A percentile compares a stretch with the other conserved stretches of the same genome.
These are phyloP conservation scores for Musa balbisiana DNA, from an alignment of 202 grass and related monocot species.

Conservation along the genomic window DNA sequence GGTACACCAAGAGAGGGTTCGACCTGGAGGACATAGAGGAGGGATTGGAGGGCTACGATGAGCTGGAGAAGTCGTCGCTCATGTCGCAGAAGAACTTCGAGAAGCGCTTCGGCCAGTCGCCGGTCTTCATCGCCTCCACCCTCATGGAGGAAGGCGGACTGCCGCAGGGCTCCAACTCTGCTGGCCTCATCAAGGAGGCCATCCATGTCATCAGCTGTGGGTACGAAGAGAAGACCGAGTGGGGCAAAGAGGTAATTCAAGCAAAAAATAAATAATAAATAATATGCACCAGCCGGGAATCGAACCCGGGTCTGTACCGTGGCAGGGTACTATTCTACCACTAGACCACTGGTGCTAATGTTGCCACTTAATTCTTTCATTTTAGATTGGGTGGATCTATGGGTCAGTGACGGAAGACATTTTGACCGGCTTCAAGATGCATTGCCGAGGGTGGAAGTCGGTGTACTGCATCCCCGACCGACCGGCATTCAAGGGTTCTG, in stretches of 20 bases:
- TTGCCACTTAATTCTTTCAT: background rate
- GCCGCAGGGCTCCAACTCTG: constrained; percentile 1
- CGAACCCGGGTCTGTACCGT: constrained; percentile 93
- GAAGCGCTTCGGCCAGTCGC: constrained; percentile 15
- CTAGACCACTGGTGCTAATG: constrained; percentile 73
- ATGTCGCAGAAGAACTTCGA: constrained; percentile 22
- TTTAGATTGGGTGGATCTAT: constrained; percentile 84
- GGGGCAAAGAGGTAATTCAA: constrained; percentile 8
- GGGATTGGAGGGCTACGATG: constrained; percentile 9
- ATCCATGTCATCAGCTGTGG: constrained; percentile 17
- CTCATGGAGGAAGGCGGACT: constrained; percentile 10
- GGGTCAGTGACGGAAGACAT: constrained; percentile 80
- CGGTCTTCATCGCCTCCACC: constrained; percentile 13
- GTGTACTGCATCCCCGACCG: constrained; percentile 62
- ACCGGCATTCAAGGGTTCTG: constrained; percentile 72
- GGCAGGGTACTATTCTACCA: constrained; percentile 99
- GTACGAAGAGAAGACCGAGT: constrained; percentile 15
- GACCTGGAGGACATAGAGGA: constrained; percentile 18
- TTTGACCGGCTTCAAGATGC: constrained; percentile 94
- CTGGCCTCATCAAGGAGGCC: constrained; percentile 12
- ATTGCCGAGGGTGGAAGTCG: constrained; percentile 80
- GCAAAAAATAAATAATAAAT: background rate
- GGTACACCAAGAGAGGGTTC: constrained; percentile 13
- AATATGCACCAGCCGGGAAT: constrained; percentile 81
- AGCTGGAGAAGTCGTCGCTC: constrained; percentile 20